Percentiles rank a stretch among this genome's conserved stretches.
These are phyloP conservation scores for Plasmodium vivax DNA, from an alignment of 169 alveolate species.

Conservation along the genomic window DNA sequence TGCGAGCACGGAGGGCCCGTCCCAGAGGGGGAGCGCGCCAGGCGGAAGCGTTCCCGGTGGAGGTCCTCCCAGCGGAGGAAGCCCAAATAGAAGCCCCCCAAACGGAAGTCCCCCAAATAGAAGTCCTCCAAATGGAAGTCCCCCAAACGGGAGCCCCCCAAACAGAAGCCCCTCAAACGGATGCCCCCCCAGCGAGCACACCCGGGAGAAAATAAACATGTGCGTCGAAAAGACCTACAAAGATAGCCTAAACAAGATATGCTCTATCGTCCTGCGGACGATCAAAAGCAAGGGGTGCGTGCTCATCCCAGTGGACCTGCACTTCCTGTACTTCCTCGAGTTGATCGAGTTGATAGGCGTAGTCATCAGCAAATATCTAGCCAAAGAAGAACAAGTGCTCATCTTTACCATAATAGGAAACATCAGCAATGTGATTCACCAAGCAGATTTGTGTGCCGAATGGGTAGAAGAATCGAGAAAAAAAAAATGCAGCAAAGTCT, in stretches of 20 bases:
- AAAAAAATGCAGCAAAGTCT: conserved; percentile 53
- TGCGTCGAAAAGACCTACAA: conserved; percentile 42
- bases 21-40: neutral
- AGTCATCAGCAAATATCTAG: conserved; percentile 45
- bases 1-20: neutral
- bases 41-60: neutral
- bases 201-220: conserved; percentile 4
- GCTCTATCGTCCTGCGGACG: conserved; percentile 49
- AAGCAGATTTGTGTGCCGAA: conserved; percentile 65
- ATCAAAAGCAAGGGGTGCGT: conserved; percentile 70
- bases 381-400: conserved; percentile 63
- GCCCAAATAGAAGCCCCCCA: neutral
- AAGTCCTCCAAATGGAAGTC: too few relatives aligned
- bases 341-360: conserved; percentile 64
- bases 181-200: neutral
- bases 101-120: too few relatives aligned
- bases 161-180: neutral
- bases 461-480: conserved; percentile 74
- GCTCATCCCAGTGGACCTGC: conserved; percentile 54
- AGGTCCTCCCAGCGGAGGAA: neutral
- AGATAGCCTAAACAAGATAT: conserved; percentile 53
- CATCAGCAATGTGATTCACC: conserved; percentile 40
- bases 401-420: conserved; percentile 36
- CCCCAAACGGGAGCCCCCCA: too few relatives aligned
- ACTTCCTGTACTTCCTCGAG: conserved; percentile 50